Base-by-base conservation (phyloP, 192 early-diverging fungal genomes). In the Diversispora eburnea region DNA sequence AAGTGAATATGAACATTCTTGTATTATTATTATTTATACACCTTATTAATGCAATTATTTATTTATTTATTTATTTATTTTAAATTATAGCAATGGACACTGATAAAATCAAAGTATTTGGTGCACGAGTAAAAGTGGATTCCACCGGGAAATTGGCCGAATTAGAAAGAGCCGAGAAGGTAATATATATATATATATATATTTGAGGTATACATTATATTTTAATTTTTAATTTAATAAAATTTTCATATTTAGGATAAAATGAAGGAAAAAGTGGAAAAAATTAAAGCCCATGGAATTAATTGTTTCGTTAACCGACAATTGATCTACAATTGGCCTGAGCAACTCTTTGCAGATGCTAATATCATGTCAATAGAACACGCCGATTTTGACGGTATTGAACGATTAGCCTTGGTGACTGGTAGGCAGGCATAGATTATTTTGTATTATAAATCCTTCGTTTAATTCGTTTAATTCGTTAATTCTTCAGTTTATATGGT, bases 251-350 rank as follows among this genome's bases (percentile, higher is more conserved):
- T 59, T 59, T 74, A 83, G 75, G 90, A 98, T 70, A 99, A 99
- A 90, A 99, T 99, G 97, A 92, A 91, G 77, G 91, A 87, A 70
- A 99, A 99, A 88, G 97, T 99, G 45, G 93, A 96, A 59, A 98
- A 97, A 86, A 99, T 99, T 84, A 95, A 95, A 76, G 88, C 87
- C 3, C 93, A 96, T 79, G 95, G 95, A 3, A 97, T 99, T 84
- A 99, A 98, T 83, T 97, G 96, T 78, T 99, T 99, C 84, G 96
- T 99, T 66, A 99, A 99, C 89, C 93, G 97, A 75, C 97, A 99
- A 80, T 84, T 99, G 47, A 99, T 99, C 76, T 99, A 99, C 87
- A 99, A 99, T 90, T 99, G 94, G 94, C 97, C 97, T 60, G 97
- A 99, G 83, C 94, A 95, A 82, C 87, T 99, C 54, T 93, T 99